phyloP scores from a whole-genome alignment of 2,329 filamentous ascomycete genomes.

The Pseudocercospora eumusae region DNA sequence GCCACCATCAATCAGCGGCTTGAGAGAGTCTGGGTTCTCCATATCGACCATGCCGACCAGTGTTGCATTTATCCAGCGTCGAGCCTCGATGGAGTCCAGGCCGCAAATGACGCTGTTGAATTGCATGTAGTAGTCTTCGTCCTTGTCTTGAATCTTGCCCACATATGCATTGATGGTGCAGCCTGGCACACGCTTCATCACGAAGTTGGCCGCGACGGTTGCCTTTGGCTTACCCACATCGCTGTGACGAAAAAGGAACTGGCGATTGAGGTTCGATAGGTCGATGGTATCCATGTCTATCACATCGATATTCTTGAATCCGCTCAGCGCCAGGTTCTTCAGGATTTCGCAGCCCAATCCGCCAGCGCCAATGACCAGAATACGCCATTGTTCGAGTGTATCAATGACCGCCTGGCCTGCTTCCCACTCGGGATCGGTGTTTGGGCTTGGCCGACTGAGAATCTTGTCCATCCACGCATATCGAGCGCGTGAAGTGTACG shows the following conservation, averaged over 20 bases:
- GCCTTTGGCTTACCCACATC: slow-evolving; percentile 95
- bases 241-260: slow-evolving; percentile 88
- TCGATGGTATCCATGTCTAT: slow-evolving; percentile 99
- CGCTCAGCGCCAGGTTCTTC: slow-evolving; percentile 91
- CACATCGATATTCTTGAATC: slow-evolving; percentile 95
- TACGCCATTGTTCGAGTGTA: slow-evolving; percentile 67
- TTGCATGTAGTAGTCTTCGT: slow-evolving; percentile 94
- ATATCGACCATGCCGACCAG: slow-evolving; percentile 86
- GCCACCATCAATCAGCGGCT: slow-evolving; percentile 92
- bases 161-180: slow-evolving; percentile 94
- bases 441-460: slow-evolving; percentile 74
- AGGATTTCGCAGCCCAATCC: slow-evolving; percentile 94
- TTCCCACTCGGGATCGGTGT: slow-evolving; percentile 63
- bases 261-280: slow-evolving; percentile 94
- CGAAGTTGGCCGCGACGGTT: slow-evolving; percentile 86
- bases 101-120: slow-evolving; percentile 94
- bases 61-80: slow-evolving; percentile 97
- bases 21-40: slow-evolving; percentile 79
- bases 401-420: slow-evolving; percentile 55
- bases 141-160: slow-evolving; percentile 93
- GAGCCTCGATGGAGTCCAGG: slow-evolving; percentile 92
- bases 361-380: slow-evolving; percentile 73
- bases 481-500: slow-evolving; percentile 45
- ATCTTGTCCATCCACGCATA: slow-evolving; percentile 82
- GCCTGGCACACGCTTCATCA: slow-evolving; percentile 83